These are phyloP conservation scores for Hordeum vulgare DNA, from an alignment of 176 grass and related monocot genomes.

Conservation along the genomic window DNA sequence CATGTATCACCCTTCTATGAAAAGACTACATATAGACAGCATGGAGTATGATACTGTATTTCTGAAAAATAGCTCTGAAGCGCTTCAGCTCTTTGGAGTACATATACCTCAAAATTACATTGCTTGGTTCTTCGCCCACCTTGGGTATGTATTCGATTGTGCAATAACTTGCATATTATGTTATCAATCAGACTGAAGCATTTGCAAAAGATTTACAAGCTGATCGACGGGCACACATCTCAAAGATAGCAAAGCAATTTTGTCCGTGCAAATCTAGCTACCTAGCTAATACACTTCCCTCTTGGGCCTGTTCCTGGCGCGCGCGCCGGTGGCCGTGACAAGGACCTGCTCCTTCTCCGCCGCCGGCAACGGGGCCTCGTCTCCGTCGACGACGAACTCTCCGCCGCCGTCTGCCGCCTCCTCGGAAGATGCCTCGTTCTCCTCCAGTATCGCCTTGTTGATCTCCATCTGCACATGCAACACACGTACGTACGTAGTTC, in stretches of 20 bases:
- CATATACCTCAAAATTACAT: no score
- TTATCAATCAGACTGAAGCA: not conserved
- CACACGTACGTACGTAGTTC: not conserved
- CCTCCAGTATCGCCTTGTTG: constrained; percentile 57
- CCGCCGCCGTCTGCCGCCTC: not conserved
- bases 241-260: not conserved
- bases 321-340: constrained; percentile 1
- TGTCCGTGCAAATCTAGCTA: not conserved
- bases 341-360: constrained; percentile 36
- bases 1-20: no score
- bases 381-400: not conserved
- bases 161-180: not conserved
- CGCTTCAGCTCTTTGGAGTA: no score
- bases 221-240: not conserved
- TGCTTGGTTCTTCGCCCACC: no score
- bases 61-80: no score
- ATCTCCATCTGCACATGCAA: constrained; percentile 45
- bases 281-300: constrained; percentile 4
- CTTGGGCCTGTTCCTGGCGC: constrained; percentile 54
- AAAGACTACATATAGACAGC: no score
- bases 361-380: not conserved
- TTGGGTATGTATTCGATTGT: not conserved
- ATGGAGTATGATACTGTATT: no score
- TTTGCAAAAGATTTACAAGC: not conserved
- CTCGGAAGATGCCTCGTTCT: constrained; percentile 32